phyloP scores from a whole-genome alignment of 108 stramenopile species.

The Nannochloropsis gaditana region DNA sequence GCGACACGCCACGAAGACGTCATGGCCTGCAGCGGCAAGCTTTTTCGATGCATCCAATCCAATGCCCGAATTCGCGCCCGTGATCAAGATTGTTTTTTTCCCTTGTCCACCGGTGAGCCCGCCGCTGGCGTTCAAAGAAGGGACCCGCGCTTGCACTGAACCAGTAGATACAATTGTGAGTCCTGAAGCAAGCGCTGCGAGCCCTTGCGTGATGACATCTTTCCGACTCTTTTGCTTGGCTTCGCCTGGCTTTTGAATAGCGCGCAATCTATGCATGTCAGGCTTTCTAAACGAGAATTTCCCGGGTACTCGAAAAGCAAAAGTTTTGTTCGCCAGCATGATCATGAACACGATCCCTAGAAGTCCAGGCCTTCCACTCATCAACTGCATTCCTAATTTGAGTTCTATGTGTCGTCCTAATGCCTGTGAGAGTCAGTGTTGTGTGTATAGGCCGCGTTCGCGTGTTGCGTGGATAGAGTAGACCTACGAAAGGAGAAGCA shows the following conservation, averaged over 20 bases:
- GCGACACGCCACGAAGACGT: conserved; percentile 39
- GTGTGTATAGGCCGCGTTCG: no score
- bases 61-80: conserved; percentile 44
- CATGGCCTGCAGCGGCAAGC: conserved; percentile 37
- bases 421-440: no score
- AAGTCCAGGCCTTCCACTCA: no score
- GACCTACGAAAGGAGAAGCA: no score
- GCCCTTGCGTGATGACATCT: background rate
- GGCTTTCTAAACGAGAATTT: no score
- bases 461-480: no score
- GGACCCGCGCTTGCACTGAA: background rate
- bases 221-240: background rate
- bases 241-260: background rate
- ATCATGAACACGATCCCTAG: no score
- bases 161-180: background rate
- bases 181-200: background rate
- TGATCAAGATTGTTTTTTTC: background rate
- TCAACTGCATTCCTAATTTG: no score
- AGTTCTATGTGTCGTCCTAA: no score
- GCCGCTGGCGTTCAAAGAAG: background rate
- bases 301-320: no score
- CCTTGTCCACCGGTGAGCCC: background rate
- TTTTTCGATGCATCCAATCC: conserved; percentile 44
- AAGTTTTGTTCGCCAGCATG: no score
- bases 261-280: no score